Evolutionary conservation across 129 eudicot species (phyloP), one percentile per base, ranked within the genome.

Genomic region (Scalesia atractyloides): DNA sequence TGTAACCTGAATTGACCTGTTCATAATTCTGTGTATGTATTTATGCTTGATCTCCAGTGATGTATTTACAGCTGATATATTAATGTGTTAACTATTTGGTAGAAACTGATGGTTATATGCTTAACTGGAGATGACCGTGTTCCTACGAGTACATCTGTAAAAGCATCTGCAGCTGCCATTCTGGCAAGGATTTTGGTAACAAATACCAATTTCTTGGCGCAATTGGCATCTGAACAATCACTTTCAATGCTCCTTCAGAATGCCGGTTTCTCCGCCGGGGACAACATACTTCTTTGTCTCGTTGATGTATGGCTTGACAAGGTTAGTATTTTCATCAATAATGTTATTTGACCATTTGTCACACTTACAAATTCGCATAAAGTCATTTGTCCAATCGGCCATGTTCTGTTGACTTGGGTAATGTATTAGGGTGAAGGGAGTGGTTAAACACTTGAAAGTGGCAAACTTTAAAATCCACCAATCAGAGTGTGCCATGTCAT

Each of bases 231-330:
- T 51, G 94, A 94, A 41, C 88, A 90, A 74, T 81, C 96, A 48
- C 82, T 94, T 54, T 57, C 81, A 59, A 74, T 61, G 72, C 88
- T 82, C 36, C 96, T 94, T 62, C 99, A 90, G 82, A 85, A 83
- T 74, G 84, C 85, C 10, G 96, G 99, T 52, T 84, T 90, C 75
- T 84, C 96, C 8, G 83, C 43, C 43, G 97, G 88, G 47, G 99
- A 94, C 56, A 90, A 81, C 73, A 73, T 94, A 37, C 99, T 94
- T 79, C 93, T 94, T 56, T 87, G 94, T 84, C 88, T 94, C 66
- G 96, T 90, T 73, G 97, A 94, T 72, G 84, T 90, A 66, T 94
- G 99, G 99, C 92, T 94, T 73, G 99, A 94, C 82, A 90, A 94
- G 97, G 99, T 94, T 73, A 63, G 77, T 70, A 24, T 15, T 47